phyloP scores from a whole-genome alignment of 768 basidiomycete genomes.

The Suillus tomentosus region DNA sequence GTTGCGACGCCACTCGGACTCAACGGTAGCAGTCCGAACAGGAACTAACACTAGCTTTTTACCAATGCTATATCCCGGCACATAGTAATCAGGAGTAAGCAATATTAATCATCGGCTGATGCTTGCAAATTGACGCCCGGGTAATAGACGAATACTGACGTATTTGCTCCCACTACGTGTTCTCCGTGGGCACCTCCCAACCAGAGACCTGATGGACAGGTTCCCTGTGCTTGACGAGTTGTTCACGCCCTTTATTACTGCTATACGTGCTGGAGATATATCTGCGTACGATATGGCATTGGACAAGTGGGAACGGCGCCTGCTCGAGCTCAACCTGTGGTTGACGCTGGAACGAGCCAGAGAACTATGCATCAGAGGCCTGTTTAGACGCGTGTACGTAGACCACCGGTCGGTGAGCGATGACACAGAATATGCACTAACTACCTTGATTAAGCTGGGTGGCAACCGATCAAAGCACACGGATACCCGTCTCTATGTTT shows the following conservation, averaged over 20 bases:
- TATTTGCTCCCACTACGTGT: conserved; percentile 91
- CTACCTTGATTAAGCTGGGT: conserved; percentile 64
- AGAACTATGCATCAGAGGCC: conserved; percentile 80
- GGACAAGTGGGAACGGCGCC: conserved; percentile 63
- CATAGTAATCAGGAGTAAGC: conserved; percentile 82
- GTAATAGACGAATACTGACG: conserved; percentile 78
- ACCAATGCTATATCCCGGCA: conserved; percentile 72
- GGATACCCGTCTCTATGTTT: conserved; percentile 83
- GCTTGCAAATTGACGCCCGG: conserved; percentile 3
- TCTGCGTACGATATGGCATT: conserved; percentile 80
- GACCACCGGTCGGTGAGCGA: neutral
- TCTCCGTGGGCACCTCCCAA: conserved; percentile 84
- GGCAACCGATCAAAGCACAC: conserved; percentile 65
- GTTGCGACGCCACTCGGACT: conserved; percentile 6
- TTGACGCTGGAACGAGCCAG: conserved; percentile 86
- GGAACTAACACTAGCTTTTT: conserved; percentile 85
- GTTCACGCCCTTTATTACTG: conserved; percentile 78
- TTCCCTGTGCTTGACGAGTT: conserved; percentile 75
- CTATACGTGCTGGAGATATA: conserved; percentile 79
- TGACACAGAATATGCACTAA: neutral
- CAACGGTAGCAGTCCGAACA: conserved; percentile 65
- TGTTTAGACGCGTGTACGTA: conserved; percentile 78
- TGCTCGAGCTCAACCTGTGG: conserved; percentile 88
- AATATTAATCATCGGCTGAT: neutral
- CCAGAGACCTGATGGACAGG: conserved; percentile 62